Conservation (phyloP, 2,329 filamentous ascomycete genomes). For the Sarocladium strictum region DNA sequence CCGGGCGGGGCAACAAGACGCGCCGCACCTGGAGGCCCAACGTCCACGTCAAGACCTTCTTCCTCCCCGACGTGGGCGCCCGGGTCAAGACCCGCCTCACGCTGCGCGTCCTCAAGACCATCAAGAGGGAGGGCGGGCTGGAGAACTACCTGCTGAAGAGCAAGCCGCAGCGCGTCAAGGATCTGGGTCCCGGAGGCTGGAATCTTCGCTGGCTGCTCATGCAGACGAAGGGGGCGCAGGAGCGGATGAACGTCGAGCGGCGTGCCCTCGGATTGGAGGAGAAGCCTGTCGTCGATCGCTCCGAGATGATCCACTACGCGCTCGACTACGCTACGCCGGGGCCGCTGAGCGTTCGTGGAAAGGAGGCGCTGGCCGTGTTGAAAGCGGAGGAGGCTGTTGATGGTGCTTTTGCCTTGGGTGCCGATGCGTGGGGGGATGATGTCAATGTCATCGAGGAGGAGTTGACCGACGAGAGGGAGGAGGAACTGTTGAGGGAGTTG, state of each 20-base stretch:
- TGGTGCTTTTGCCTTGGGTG: conserved; percentile 36
- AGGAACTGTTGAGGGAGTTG: conserved; percentile 23
- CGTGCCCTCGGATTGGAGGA: conserved; percentile 54
- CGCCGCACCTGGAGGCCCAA: conserved; percentile 72
- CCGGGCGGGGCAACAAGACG: conserved; percentile 64
- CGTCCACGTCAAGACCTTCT: conserved; percentile 62
- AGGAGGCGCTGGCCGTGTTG: conserved; percentile 32
- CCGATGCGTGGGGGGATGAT: conserved; percentile 26
- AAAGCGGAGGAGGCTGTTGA: conserved; percentile 35
- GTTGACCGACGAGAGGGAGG: conserved; percentile 32
- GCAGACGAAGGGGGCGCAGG: conserved; percentile 63
- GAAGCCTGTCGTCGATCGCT: conserved; percentile 28
- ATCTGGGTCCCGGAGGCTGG: conserved; percentile 88
- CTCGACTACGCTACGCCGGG: conserved; percentile 37
- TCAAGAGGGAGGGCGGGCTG: conserved; percentile 81
- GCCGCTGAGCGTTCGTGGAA: conserved; percentile 28
- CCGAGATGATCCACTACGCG: conserved; percentile 33
- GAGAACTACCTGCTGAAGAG: conserved; percentile 86
- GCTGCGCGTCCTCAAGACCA: conserved; percentile 62
- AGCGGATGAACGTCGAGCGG: conserved; percentile 60
- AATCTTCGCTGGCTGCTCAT: conserved; percentile 82
- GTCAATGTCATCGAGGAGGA: conserved; percentile 25
- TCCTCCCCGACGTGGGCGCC: conserved; percentile 53
- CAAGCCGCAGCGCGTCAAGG: conserved; percentile 71
- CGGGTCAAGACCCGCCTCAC: conserved; percentile 64